Percentiles rank a stretch among this genome's conserved stretches.
Evolutionary conservation across 129 eudicot species (phyloP).

Genomic region (Flaveria sonorensis): DNA sequence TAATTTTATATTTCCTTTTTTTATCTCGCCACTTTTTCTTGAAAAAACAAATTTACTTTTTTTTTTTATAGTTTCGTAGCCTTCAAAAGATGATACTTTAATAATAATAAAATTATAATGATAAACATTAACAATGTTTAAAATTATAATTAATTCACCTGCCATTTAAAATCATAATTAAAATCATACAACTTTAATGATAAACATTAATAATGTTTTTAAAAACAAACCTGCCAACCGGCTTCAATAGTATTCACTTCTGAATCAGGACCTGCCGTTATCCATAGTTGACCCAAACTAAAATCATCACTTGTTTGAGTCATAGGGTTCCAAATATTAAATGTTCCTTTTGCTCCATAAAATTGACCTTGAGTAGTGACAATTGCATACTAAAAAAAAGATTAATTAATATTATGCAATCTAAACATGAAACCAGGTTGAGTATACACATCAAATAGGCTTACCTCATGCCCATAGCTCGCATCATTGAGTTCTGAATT

Average conservation of each 20-base stretch:
- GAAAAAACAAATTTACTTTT: no score
- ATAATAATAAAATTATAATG: no score
- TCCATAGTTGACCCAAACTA: constrained; percentile 83
- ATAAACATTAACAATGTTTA: no score
- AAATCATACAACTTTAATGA: no score
- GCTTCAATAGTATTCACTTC: constrained; percentile 90
- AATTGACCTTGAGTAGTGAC: constrained; percentile 62
- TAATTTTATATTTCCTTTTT: no score
- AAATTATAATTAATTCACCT: no score
- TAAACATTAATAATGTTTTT: no score
- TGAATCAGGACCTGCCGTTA: constrained; percentile 65
- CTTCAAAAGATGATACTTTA: no score
- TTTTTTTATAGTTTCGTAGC: no score
- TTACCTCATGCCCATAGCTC: constrained; percentile 71
- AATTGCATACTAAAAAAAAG: constrained; percentile 72
- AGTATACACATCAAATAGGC: no score
- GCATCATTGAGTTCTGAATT: constrained; percentile 51
- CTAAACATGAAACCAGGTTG: neutral
- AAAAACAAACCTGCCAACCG: constrained; percentile 72
- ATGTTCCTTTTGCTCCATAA: constrained; percentile 84
- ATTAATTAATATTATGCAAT: neutral
- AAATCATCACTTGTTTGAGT: constrained; percentile 69
- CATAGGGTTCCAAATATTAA: constrained; percentile 83
- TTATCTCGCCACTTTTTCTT: no score
- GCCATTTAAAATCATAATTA: no score